phyloP scores from a whole-genome alignment of 208 protist species.

The Leishmania mexicana region DNA sequence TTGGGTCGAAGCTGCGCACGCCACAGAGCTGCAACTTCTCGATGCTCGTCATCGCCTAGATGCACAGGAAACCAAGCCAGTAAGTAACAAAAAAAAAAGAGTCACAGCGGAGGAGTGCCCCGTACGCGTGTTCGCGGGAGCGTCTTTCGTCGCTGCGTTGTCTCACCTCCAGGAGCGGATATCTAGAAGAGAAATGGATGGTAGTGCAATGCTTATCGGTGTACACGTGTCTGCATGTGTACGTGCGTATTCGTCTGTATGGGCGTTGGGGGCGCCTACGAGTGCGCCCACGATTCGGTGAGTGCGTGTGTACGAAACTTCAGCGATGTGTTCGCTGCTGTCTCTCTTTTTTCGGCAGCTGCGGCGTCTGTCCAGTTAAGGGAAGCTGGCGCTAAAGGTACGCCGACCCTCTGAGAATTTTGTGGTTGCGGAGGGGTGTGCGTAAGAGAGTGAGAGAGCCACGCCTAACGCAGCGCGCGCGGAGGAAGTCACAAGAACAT shows the following conservation, averaged over 20 bases:
- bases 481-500: not conserved
- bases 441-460: not conserved
- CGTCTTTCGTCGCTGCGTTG: not conserved
- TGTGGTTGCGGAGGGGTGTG: not conserved
- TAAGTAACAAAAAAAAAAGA: not conserved
- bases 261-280: not conserved
- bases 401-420: not conserved
- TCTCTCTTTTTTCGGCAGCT: not conserved
- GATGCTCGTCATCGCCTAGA: conserved; percentile 94
- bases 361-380: not conserved
- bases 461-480: not conserved
- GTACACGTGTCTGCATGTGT: not conserved
- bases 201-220: not conserved
- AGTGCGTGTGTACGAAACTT: not conserved
- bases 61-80: no score
- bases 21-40: conserved; percentile 97
- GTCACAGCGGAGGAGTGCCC: not conserved
- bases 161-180: not conserved
- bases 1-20: conserved; percentile 96
- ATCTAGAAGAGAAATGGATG: not conserved
- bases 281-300: not conserved
- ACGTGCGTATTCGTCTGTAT: not conserved
- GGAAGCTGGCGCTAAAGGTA: not conserved
- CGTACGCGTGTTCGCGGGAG: not conserved
- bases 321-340: not conserved